These are phyloP conservation scores for Lentinula detonsa DNA, from an alignment of 768 basidiomycete genomes.

Conservation along the genomic window DNA sequence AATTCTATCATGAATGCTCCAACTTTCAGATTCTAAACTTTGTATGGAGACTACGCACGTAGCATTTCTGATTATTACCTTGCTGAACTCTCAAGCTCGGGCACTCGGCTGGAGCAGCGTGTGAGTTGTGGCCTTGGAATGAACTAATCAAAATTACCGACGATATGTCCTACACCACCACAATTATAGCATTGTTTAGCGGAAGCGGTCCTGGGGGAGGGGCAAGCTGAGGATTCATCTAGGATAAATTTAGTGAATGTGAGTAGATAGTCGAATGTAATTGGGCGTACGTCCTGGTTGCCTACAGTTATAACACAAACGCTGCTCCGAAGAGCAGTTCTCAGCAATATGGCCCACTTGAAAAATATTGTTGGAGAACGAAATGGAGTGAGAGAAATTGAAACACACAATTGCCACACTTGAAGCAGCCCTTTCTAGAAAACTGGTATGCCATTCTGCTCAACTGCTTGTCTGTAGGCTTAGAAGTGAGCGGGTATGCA, in stretches of 20 bases:
- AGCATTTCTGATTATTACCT: constrained; percentile 72
- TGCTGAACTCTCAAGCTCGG: constrained; percentile 70
- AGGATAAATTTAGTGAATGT: neutral
- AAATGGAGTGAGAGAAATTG: constrained; percentile 8
- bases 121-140: neutral
- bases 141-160: constrained; percentile 28
- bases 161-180: constrained; percentile 87
- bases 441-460: constrained; percentile 69
- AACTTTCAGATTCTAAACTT: neutral
- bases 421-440: constrained; percentile 87
- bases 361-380: constrained; percentile 10
- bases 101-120: constrained; percentile 53
- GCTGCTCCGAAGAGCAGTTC: constrained; percentile 82
- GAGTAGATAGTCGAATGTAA: constrained; percentile 65
- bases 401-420: constrained; percentile 84
- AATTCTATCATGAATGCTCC: constrained; percentile 42
- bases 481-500: neutral
- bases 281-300: constrained; percentile 93
- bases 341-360: constrained; percentile 91
- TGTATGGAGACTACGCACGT: constrained; percentile 42
- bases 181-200: constrained; percentile 93
- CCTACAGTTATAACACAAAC: constrained; percentile 92
- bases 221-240: constrained; percentile 49
- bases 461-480: constrained; percentile 10
- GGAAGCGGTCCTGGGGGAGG: constrained; percentile 74